Evolutionary conservation across 805 yeast genomes (phyloP).

Genomic region (Komagataella kurtzmanii): DNA sequence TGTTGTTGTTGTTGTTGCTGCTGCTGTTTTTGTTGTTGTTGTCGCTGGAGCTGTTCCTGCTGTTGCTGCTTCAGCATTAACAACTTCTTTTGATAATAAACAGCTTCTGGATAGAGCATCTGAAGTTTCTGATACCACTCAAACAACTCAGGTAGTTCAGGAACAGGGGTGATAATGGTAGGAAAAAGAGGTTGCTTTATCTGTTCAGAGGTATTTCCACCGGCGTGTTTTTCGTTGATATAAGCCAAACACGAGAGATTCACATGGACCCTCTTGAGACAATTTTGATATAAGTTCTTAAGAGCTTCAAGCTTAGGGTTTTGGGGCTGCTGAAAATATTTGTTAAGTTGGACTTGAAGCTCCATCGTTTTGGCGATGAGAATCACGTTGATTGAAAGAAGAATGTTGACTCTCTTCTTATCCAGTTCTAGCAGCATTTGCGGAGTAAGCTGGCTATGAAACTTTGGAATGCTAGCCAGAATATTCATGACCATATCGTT

Average conservation of each 20-base stretch:
- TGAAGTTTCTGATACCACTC: conserved; percentile 32
- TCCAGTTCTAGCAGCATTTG: conserved; percentile 12
- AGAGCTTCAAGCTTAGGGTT: conserved; percentile 1
- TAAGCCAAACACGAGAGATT: conserved; percentile 22
- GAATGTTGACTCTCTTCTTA: conserved; percentile 18
- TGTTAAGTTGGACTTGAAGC: conserved; percentile 13
- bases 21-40: conserved; percentile 4
- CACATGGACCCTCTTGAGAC: conserved; percentile 20
- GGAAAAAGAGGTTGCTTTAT: conserved; percentile 24
- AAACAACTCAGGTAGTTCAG: conserved; percentile 38
- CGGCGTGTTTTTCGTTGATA: conserved; percentile 20
- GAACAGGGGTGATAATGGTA: conserved; percentile 37
- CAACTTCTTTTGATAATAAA: conserved; percentile 20
- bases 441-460: background rate
- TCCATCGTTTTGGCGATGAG: conserved; percentile 17
- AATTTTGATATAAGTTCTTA: conserved; percentile 17
- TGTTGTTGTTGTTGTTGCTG: background rate
- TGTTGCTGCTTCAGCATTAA: conserved; percentile 3
- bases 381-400: conserved; percentile 20
- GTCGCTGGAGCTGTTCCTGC: conserved; percentile 4
- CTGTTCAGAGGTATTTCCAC: conserved; percentile 9
- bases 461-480: background rate
- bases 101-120: conserved; percentile 40
- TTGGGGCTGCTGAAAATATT: conserved; percentile 8
- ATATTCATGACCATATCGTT: background rate